These are phyloP conservation scores for Oryza meridionalis DNA, from an alignment of 176 grass and related monocot genomes.

Conservation along the genomic window DNA sequence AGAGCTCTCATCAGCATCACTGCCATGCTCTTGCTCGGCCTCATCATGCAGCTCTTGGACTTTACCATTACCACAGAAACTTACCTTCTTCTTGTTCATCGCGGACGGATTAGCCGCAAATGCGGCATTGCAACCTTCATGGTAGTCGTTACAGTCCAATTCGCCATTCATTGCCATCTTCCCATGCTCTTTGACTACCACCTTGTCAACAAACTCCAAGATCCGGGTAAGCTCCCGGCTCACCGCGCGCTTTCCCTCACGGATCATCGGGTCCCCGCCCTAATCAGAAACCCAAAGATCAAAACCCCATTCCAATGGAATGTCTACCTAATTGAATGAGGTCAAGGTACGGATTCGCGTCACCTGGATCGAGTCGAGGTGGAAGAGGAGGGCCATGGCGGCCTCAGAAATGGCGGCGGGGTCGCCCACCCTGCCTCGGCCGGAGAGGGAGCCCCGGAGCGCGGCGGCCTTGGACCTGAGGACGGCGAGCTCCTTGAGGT, in stretches of 20 bases:
- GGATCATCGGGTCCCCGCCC: conserved; percentile 81
- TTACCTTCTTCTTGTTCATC: conserved; percentile 45
- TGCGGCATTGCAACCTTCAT: conserved; percentile 35
- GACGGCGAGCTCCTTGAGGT: conserved; percentile 78
- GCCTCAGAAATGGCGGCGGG: conserved; percentile 55
- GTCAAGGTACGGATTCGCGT: neutral
- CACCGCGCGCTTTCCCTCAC: conserved; percentile 75
- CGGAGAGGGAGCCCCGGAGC: conserved; percentile 63
- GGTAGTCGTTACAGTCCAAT: conserved; percentile 40
- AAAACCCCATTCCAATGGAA: conserved; percentile 10
- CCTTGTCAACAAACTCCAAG: conserved; percentile 87
- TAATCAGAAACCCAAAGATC: conserved; percentile 39
- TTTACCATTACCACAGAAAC: conserved; percentile 32
- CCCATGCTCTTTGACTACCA: conserved; percentile 67
- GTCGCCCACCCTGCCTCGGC: conserved; percentile 41
- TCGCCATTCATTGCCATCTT: conserved; percentile 11
- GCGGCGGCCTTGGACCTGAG: conserved; percentile 70
- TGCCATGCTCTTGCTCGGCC: conserved; percentile 26
- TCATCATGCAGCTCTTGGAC: conserved; percentile 16
- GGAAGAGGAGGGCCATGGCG: conserved; percentile 62
- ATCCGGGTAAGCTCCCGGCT: conserved; percentile 75
- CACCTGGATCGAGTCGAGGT: conserved; percentile 84
- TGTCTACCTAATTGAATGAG: conserved; percentile 7
- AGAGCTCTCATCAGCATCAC: conserved; percentile 39
- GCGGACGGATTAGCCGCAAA: conserved; percentile 2